These are phyloP conservation scores for Colletotrichum spinosum DNA, from an alignment of 2,329 filamentous ascomycete genomes.

Conservation along the genomic window DNA sequence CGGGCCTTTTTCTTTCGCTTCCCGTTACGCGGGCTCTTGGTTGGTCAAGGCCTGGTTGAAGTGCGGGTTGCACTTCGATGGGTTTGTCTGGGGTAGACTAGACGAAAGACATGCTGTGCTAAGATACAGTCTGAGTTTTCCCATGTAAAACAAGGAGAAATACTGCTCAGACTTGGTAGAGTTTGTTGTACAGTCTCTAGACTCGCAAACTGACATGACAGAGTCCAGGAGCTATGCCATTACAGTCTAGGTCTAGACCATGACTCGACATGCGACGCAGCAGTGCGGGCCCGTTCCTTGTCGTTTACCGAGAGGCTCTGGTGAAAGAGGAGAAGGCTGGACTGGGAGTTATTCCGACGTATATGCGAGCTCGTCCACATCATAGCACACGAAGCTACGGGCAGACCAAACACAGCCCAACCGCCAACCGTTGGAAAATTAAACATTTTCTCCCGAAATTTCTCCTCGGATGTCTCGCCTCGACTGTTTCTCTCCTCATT, in stretches of 20 bases:
- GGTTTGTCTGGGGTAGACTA: constrained; percentile 20
- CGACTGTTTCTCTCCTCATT: background rate
- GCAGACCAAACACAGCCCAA: too few relatives aligned
- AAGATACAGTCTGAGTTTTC: background rate
- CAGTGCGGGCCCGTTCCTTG: constrained; percentile 27
- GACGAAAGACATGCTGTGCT: background rate
- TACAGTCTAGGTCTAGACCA: constrained; percentile 18
- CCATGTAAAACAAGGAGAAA: background rate
- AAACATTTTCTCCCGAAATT: constrained; percentile 24
- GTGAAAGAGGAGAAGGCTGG: background rate
- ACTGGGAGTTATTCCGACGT: constrained; percentile 28
- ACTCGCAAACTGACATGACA: background rate
- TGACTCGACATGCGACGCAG: constrained; percentile 26
- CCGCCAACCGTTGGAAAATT: constrained; percentile 2
- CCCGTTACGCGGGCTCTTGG: background rate
- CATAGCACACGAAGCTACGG: too few relatives aligned
- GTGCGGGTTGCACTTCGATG: constrained; percentile 11
- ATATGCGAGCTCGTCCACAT: constrained; percentile 13
- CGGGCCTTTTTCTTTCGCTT: too few relatives aligned
- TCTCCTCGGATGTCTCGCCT: constrained; percentile 32
- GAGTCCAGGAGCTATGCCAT: constrained; percentile 19
- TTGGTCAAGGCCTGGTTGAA: constrained; percentile 1
- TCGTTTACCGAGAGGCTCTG: constrained; percentile 12
- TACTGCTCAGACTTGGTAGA: constrained; percentile 2
- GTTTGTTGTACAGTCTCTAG: constrained; percentile 2